These are phyloP conservation scores for Ambrosiella xylebori DNA, from an alignment of 2,329 filamentous ascomycete genomes.

Conservation along the genomic window DNA sequence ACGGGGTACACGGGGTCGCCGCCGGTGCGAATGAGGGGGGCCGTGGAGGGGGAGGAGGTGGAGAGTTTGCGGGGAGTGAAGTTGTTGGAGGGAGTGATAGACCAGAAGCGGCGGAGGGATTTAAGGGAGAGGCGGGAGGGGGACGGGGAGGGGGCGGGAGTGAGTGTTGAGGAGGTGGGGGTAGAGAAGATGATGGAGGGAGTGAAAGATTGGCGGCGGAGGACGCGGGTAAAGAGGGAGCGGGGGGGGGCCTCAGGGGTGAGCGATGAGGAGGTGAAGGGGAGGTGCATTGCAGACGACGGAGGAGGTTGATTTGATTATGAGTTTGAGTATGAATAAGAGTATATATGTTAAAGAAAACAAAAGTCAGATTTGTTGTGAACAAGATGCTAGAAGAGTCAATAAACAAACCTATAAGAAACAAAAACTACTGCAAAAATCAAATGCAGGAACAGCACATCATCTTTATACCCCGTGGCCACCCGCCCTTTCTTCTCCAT, in stretches of 20 bases:
- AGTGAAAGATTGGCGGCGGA: background rate
- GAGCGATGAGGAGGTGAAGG: background rate
- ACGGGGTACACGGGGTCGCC: background rate
- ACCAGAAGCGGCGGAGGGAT: constrained; percentile 8
- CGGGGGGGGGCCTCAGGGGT: background rate
- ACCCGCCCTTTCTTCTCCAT: no score
- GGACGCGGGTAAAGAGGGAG: background rate
- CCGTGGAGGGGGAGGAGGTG: background rate
- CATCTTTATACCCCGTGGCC: no score
- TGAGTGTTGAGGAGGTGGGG: background rate
- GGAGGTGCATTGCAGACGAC: background rate
- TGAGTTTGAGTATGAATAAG: background rate
- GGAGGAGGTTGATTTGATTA: background rate
- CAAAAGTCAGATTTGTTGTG: no score
- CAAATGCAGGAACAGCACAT: no score
- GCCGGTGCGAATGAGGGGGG: background rate
- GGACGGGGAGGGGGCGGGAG: background rate
- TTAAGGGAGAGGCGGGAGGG: background rate
- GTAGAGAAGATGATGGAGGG: background rate
- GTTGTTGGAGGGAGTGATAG: background rate
- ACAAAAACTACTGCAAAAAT: no score
- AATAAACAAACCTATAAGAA: no score
- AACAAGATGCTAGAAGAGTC: no score
- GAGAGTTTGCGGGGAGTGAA: background rate
- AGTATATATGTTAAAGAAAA: background rate